Conservation (phyloP, 768 basidiomycete genomes). For the Daedaleopsis nitida region DNA sequence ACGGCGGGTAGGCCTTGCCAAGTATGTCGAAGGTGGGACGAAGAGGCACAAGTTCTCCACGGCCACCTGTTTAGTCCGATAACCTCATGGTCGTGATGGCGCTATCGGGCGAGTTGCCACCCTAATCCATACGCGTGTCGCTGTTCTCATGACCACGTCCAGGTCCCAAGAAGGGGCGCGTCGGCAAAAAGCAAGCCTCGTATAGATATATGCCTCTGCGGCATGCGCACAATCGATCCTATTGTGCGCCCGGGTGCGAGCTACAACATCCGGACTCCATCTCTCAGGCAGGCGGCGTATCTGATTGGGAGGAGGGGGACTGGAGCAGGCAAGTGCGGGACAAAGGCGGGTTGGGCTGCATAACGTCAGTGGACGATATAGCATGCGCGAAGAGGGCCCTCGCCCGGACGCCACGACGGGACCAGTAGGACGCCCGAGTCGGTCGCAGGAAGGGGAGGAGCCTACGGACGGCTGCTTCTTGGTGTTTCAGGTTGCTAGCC, state of each 20-base stretch:
- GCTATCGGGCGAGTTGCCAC: slow-evolving; percentile 3
- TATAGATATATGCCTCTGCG: slow-evolving; percentile 2
- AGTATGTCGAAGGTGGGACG: slow-evolving; percentile 10
- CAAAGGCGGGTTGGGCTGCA: not conserved
- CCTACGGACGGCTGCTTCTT: slow-evolving; percentile 14
- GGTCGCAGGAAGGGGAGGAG: not conserved
- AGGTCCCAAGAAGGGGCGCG: not conserved
- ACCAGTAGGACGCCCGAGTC: slow-evolving; percentile 5
- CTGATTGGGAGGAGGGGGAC: not conserved
- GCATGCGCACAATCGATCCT: not conserved
- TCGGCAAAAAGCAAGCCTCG: not conserved
- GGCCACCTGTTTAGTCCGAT: slow-evolving; percentile 14
- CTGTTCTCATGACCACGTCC: slow-evolving; percentile 8
- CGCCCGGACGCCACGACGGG: slow-evolving; percentile 18
- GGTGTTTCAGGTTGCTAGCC: slow-evolving; percentile 26
- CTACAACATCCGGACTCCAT: not conserved
- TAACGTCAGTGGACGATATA: slow-evolving; percentile 9
- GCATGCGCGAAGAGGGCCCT: slow-evolving; percentile 1
- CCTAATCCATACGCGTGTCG: not conserved
- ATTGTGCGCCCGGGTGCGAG: not conserved
- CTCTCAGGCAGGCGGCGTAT: not conserved
- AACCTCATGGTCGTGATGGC: slow-evolving; percentile 16
- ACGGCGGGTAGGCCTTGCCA: slow-evolving; percentile 9
- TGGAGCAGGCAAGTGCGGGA: not conserved
- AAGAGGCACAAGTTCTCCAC: slow-evolving; percentile 3